Base-by-base conservation (phyloP, 176 grass and related monocot species). In the Oryza meyeriana region DNA sequence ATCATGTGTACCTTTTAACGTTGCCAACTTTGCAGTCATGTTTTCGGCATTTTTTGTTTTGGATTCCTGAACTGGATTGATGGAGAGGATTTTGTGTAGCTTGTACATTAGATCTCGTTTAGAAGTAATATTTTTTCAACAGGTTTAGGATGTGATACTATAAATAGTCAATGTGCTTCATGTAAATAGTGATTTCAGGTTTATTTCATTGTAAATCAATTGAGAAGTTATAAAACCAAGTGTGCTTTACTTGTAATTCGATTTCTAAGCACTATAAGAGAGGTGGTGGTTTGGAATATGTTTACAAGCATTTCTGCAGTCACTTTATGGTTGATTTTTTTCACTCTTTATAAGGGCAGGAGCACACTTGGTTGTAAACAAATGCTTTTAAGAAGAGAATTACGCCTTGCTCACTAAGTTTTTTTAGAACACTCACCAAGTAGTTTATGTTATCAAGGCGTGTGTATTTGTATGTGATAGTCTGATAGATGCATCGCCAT, bases 231-330 rank as follows among this genome's bases (percentile, higher is more conserved):
- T 7, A 66, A 85, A 66, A 89, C 11, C 13, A 36, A 69, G n/a
- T 78, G 78, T 86, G 72, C 33, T 72, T 72, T 77, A 77, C 58
- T 36, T 66, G 18, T 59, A 28, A 34, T 81, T 89, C 78, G 72
- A 65, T 72, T 66, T 77, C 13, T 3, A 81, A 66, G 38, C 36
- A 11, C 9, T 77, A 58, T 57, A 81, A 24, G 77, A 28, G 28
- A 77, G 24, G 36, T 73, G 48, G 20, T 73, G 29, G 45, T 52
- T 74, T 72, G 47, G 10, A 66, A 17, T 41, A 64, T 76, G 42
- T 67, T 74, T 66, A 39, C 62, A 68, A 42, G 44, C 7, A 58
- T 61, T 66, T 57, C 58, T 71, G 61, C 11, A 47, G 44, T 50
- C 64, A 34, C 72, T 72, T 71, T 16, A 18, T 61, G 27, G 3